A percentile compares a stretch with the other conserved stretches of the same genome.
These are phyloP conservation scores for Mortierella sp. DNA, from an alignment of 371 early-diverging fungal species.

Conservation along the genomic window DNA sequence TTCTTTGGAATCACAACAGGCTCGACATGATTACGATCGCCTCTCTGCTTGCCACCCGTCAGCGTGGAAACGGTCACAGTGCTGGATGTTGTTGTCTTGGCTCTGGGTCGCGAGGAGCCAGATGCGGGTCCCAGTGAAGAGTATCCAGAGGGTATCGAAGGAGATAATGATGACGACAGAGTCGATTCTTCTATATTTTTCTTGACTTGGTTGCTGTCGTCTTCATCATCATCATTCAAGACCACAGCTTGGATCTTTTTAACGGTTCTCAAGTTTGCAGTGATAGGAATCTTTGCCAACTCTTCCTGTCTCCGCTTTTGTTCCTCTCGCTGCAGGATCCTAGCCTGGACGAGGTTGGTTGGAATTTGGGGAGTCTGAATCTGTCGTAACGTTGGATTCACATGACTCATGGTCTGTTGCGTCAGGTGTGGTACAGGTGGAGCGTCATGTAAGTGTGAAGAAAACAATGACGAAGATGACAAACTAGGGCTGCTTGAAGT, in stretches of 20 bases:
- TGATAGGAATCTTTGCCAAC: conserved; percentile 55
- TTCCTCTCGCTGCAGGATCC: conserved; percentile 53
- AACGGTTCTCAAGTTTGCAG: conserved; percentile 51
- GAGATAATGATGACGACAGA: conserved; percentile 1
- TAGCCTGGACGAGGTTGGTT: conserved; percentile 46
- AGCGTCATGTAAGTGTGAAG: background rate
- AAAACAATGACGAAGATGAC: conserved; percentile 13
- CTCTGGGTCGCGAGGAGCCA: conserved; percentile 20
- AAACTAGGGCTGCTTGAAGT: conserved; percentile 27
- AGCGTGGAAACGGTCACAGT: conserved; percentile 23
- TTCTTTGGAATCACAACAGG: conserved; percentile 52
- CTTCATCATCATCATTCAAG: conserved; percentile 37
- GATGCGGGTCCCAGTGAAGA: background rate
- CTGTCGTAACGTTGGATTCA: conserved; percentile 47
- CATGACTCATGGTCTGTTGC: conserved; percentile 24
- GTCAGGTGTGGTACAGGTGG: conserved; percentile 18
- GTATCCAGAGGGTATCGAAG: conserved; percentile 7
- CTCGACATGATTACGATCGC: conserved; percentile 46
- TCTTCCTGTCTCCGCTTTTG: conserved; percentile 42
- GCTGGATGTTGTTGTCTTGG: conserved; percentile 37
- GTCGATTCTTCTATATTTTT: background rate
- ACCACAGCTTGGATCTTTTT: conserved; percentile 55
- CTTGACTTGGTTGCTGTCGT: background rate
- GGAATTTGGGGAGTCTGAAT: conserved; percentile 54
- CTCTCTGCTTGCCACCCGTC: conserved; percentile 38